phyloP scores from a whole-genome alignment of 176 grass and related monocot species.

The Triticum turgidum region DNA sequence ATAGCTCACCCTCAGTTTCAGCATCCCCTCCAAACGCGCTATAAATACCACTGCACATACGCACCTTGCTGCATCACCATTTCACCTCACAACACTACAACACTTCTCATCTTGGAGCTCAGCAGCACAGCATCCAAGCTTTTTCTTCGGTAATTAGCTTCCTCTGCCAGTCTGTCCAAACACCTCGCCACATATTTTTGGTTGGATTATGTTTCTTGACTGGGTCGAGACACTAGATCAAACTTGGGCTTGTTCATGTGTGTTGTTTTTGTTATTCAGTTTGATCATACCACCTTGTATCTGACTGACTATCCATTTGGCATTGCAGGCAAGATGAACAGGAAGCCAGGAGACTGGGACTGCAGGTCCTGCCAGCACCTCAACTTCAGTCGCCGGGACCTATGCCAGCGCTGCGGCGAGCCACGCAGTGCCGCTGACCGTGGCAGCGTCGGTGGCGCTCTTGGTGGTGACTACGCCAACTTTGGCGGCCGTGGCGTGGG shows the following conservation, averaged over 20 bases:
- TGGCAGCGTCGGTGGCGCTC: slow-evolving; percentile 32
- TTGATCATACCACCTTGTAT: background rate
- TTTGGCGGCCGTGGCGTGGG: slow-evolving; percentile 62
- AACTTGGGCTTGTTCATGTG: background rate
- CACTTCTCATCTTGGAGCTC: slow-evolving; percentile 19
- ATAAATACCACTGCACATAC: slow-evolving; percentile 56
- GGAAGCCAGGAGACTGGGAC: slow-evolving; percentile 99
- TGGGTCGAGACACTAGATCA: background rate
- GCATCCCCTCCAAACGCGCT: slow-evolving; percentile 39
- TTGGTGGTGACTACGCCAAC: slow-evolving; percentile 58
- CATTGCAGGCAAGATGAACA: slow-evolving; percentile 78
- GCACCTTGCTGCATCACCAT: slow-evolving; percentile 47
- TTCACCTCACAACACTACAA: slow-evolving; percentile 3
- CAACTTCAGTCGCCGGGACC: slow-evolving; percentile 92
- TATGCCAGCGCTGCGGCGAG: slow-evolving; percentile 85
- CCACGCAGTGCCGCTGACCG: slow-evolving; percentile 55
- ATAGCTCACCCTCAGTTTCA: slow-evolving; percentile 47
- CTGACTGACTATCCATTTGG: background rate
- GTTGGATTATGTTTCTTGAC: slow-evolving; percentile 27
- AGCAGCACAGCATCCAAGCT: slow-evolving; percentile 9
- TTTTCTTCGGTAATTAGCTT: slow-evolving; percentile 42
- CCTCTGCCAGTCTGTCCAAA: background rate
- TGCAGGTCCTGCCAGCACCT: slow-evolving; percentile 97
- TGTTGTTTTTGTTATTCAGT: slow-evolving; percentile 11
- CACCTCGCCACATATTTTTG: background rate